Evolutionary conservation across 2,329 filamentous ascomycete species (phyloP), one percentile per base, ranked within the genome.

Genomic region (Pseudophaeomoniella oleicola): DNA sequence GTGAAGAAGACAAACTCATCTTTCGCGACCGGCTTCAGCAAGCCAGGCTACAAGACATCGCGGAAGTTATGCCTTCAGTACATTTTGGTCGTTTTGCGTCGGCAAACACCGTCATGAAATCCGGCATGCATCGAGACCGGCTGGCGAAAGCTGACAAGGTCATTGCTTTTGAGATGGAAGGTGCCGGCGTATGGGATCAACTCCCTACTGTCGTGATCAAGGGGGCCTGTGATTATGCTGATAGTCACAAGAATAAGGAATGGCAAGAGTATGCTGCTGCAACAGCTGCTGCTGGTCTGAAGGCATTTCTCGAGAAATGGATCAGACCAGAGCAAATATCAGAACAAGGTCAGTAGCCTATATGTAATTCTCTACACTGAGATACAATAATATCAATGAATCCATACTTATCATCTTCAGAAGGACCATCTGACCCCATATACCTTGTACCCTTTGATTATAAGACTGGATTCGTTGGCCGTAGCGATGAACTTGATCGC

Each of bases 161-260:
- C 2, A 32, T 46, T 3, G 48, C 46, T 18, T 52, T 54, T n/a
- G 51, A 54, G 38, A 55, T 54, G 51, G 50, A 54, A 35, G 43
- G 45, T n/a, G 46, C 45, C n/a, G 47, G 49, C 11, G 16, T 48
- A 2, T 43, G 39, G 37, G 38, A 47, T 33, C 42, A 43, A 0
- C 32, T 60, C 0, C 57, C 59, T 0, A 58, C 54, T 3, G 38
- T 64, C 1, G 42, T 58, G 0, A 53, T 64, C 31, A 58, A 58
- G 11, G 58, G 56, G 0, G 57, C 63, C 0, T 62, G 52, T 12
- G 55, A 60, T 33, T 58, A 55, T 39, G n/a, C n/a, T n/a, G n/a
- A n/a, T n/a, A n/a, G n/a, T n/a, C n/a, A n/a, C n/a, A n/a, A n/a
- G n/a, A n/a, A n/a, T n/a, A n/a, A n/a, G n/a, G n/a, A n/a, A n/a